Evolutionary conservation across 202 grass and related monocot genomes (phyloP), one percentile per base, ranked within the genome.

Genomic region (Digitaria exilis): DNA sequence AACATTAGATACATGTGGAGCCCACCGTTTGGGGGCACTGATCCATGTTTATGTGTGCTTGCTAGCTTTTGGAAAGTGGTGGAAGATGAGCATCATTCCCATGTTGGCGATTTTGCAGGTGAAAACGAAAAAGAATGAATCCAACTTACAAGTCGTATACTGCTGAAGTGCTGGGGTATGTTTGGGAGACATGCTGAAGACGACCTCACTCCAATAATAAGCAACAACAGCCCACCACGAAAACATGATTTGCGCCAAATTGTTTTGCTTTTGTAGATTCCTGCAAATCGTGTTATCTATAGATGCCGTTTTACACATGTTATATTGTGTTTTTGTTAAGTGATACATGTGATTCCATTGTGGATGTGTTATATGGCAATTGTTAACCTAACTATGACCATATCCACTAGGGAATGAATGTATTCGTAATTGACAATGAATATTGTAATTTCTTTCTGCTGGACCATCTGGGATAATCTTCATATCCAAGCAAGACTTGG

Each of bases 1-100:
- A 64, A 72, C 57, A 85, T 72, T 72, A 52, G 22, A 42, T 72
- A 11, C 2, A 72, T 3, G 69, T 74, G 49, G 84, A n/a, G 77
- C 18, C 58, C 35, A 28, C 37, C 19, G 54, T 73, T 52, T 66
- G 76, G 68, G 68, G 48, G 68, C 19, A 73, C 84, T 65, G 31
- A 72, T 64, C 46, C 35, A 55, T 65, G 25, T 18, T 18, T 79
- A 24, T 30, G 65, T 43, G 45, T 45, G 44, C 4, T 32, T 52
- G 45, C 35, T 73, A 66, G 24, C 76, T 80, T 80, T 73, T 77
- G 34, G 35, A 48, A 46, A 28, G 64, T 46, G 28, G 85, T 82
- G 79, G 64, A 24, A 24, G 34, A 18, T 69, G 59, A 76, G 7
- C 48, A 76, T 81, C 84, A 76, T 87, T 81, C 21, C 30, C 18